Conservation (phyloP, 495 filamentous ascomycete species). For the Neurospora cerealis region DNA sequence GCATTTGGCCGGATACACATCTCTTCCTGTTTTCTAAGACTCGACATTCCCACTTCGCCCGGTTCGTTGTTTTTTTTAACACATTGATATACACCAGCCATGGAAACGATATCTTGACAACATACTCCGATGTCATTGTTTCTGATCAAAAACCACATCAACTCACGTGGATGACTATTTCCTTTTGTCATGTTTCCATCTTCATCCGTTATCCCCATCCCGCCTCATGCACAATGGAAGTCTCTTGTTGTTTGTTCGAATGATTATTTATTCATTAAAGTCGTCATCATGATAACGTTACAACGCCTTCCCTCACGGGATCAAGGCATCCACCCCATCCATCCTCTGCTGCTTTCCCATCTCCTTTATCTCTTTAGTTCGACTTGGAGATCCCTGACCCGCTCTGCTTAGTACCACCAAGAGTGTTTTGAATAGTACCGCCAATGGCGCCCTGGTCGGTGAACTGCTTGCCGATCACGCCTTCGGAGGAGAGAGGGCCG, state of each 20-base stretch:
- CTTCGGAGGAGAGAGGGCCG: conserved; percentile 41
- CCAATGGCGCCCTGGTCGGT: conserved; percentile 37
- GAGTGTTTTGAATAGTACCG: conserved; percentile 29
- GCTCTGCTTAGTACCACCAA: conserved; percentile 18
- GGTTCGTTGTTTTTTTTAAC: too few species aligned
- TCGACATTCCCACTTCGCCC: too few species aligned
- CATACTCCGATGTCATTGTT: background rate
- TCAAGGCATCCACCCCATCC: background rate
- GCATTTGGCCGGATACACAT: too few species aligned
- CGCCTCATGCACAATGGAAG: too few species aligned
- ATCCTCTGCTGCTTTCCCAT: background rate
- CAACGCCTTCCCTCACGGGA: background rate
- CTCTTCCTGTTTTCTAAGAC: too few species aligned
- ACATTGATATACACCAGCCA: background rate
- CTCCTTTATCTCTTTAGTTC: background rate
- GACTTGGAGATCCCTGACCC: background rate
- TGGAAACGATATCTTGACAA: background rate
- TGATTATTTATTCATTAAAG: background rate
- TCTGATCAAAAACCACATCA: too few species aligned
- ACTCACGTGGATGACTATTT: too few species aligned
- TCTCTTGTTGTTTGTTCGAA: background rate
- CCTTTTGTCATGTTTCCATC: too few species aligned
- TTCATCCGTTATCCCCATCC: too few species aligned
- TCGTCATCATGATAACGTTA: background rate
- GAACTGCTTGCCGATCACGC: conserved; percentile 40